Evolutionary conservation across 345 rosid species (phyloP).

Genomic region (Rhodamnia argentea): DNA sequence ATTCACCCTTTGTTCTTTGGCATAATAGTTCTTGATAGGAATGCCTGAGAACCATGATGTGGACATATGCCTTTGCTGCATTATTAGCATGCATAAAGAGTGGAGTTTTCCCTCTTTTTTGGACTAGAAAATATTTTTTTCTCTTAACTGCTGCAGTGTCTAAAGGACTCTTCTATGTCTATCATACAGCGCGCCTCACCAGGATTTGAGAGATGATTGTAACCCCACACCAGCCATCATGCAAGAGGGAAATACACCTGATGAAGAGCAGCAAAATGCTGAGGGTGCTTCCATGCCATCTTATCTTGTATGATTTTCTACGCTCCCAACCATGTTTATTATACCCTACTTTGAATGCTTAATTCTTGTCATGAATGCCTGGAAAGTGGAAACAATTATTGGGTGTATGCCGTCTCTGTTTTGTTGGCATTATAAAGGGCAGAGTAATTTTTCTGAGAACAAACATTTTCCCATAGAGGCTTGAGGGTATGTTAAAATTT

Average conservation of each 20-base stretch:
- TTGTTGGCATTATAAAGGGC: background rate
- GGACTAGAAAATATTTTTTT: background rate
- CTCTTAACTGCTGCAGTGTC: background rate
- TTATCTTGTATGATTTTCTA: background rate
- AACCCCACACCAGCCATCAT: slow-evolving; percentile 14
- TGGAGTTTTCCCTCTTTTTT: background rate
- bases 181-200: background rate
- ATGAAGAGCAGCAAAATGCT: slow-evolving; percentile 7
- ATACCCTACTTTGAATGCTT: background rate
- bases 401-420: background rate
- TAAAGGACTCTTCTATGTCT: background rate
- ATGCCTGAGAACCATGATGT: background rate
- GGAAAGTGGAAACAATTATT: background rate
- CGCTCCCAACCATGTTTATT: background rate
- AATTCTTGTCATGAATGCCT: background rate
- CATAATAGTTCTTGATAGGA: background rate
- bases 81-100: background rate
- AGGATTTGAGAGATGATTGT: background rate
- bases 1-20: background rate
- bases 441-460: background rate
- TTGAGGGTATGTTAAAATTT: background rate
- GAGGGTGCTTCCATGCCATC: background rate
- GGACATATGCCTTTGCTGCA: background rate
- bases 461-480: background rate
- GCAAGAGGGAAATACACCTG: slow-evolving; percentile 16